Evolutionary conservation across 2,329 filamentous ascomycete species (phyloP).

Genomic region (Fusarium coffeatum): DNA sequence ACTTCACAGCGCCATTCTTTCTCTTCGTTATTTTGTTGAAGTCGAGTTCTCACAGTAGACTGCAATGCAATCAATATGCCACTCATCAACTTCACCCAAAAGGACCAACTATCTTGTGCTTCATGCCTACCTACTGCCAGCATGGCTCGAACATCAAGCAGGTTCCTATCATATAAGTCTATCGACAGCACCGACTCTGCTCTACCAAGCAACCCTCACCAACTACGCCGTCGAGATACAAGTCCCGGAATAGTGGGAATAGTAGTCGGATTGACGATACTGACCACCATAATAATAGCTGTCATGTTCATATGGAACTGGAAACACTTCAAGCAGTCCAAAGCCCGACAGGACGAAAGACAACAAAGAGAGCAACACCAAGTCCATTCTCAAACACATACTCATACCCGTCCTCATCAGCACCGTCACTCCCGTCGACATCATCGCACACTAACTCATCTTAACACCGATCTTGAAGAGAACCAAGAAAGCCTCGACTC

Average conservation of each 20-base stretch:
- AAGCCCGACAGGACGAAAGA: not conserved
- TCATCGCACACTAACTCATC: not conserved
- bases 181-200: not conserved
- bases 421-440: not conserved
- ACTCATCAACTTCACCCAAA: not conserved
- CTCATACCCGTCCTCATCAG: not conserved
- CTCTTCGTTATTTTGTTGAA: not conserved
- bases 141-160: too few species aligned
- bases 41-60: fast-evolving
- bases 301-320: slow-evolving; percentile 27
- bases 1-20: not conserved
- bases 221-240: slow-evolving; percentile 17
- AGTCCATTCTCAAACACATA: not conserved
- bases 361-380: not conserved
- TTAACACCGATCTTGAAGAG: not conserved
- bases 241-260: slow-evolving; percentile 19
- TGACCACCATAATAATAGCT: slow-evolving; percentile 9
- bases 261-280: slow-evolving; percentile 20
- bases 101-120: not conserved
- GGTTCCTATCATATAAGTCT: not conserved
- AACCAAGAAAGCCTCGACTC: not conserved
- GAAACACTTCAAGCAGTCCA: slow-evolving; percentile 1
- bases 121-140: not conserved
- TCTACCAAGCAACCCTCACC: not conserved
- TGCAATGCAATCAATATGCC: slow-evolving; percentile 10